These are phyloP conservation scores for Rosa multiflora DNA, from an alignment of 306 rosid species.

Conservation along the genomic window DNA sequence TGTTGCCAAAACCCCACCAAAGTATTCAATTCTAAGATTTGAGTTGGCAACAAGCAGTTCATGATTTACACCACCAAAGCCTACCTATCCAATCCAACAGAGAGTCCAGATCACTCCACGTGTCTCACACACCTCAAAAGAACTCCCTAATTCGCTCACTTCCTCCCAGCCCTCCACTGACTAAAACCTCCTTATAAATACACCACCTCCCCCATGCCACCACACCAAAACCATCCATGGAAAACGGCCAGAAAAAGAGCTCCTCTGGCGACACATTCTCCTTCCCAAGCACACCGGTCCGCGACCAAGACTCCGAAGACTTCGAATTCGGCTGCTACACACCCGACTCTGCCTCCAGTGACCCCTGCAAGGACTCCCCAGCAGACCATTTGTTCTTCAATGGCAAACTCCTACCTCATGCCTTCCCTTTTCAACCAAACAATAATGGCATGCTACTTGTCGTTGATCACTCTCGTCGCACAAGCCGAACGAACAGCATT, in stretches of 20 bases:
- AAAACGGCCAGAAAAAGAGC: slow-evolving; percentile 30
- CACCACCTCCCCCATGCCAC: slow-evolving; percentile 35
- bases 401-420: slow-evolving; percentile 79
- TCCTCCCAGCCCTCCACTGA: not conserved
- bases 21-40: slow-evolving; percentile 11
- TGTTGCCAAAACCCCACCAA: slow-evolving; percentile 24
- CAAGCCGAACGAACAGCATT: slow-evolving; percentile 58
- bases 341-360: slow-evolving; percentile 59
- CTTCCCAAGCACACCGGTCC: slow-evolving; percentile 60
- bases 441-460: slow-evolving; percentile 1
- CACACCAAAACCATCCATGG: slow-evolving; percentile 17
- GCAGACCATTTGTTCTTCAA: slow-evolving; percentile 86
- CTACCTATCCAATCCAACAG: not conserved
- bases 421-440: slow-evolving; percentile 55
- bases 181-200: slow-evolving; percentile 4
- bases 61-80: slow-evolving; percentile 37
- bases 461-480: slow-evolving; percentile 16
- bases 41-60: slow-evolving; percentile 35
- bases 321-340: slow-evolving; percentile 72
- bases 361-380: slow-evolving; percentile 59
- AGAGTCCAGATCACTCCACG: slow-evolving; percentile 23
- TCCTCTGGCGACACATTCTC: slow-evolving; percentile 58
- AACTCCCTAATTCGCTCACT: not conserved
- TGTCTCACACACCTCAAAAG: slow-evolving; percentile 10
- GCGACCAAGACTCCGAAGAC: slow-evolving; percentile 41